Conservation (phyloP, 2,329 filamentous ascomycete species). For the Gremmenia infestans region DNA sequence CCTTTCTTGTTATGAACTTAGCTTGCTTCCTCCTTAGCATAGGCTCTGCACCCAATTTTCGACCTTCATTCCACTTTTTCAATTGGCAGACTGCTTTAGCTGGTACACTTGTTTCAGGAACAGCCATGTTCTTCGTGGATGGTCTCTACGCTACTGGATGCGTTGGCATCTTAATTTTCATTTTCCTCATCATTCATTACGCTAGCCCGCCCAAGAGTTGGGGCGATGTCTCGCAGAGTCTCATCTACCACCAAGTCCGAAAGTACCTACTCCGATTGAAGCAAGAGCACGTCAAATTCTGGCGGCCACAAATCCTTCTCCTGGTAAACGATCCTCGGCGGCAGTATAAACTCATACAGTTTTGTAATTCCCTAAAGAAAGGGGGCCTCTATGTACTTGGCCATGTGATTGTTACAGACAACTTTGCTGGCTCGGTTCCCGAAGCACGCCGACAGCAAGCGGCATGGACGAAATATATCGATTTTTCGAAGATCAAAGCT, state of each 20-base stretch:
- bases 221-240: slow-evolving; percentile 84
- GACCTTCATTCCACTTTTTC: slow-evolving; percentile 85
- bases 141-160: slow-evolving; percentile 73
- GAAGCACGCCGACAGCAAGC: slow-evolving; percentile 78
- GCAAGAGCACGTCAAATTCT: slow-evolving; percentile 90
- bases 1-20: slow-evolving; percentile 82
- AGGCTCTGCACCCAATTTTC: slow-evolving; percentile 82
- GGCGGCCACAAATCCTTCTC: slow-evolving; percentile 82
- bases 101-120: slow-evolving; percentile 70
- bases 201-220: slow-evolving; percentile 79
- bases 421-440: slow-evolving; percentile 72
- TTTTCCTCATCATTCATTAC: slow-evolving; percentile 83
- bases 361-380: slow-evolving; percentile 89
- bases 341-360: slow-evolving; percentile 80
- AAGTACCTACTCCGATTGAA: slow-evolving; percentile 81
- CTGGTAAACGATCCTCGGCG: slow-evolving; percentile 78
- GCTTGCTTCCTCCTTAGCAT: slow-evolving; percentile 85
- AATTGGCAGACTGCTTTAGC: slow-evolving; percentile 75
- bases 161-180: slow-evolving; percentile 65
- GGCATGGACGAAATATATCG: slow-evolving; percentile 78
- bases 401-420: slow-evolving; percentile 80
- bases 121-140: slow-evolving; percentile 88
- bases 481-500: slow-evolving; percentile 80
- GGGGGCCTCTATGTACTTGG: slow-evolving; percentile 77
- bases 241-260: slow-evolving; percentile 84